Evolutionary conservation across 306 rosid genomes (phyloP).

Genomic region (Rosa rugosa): DNA sequence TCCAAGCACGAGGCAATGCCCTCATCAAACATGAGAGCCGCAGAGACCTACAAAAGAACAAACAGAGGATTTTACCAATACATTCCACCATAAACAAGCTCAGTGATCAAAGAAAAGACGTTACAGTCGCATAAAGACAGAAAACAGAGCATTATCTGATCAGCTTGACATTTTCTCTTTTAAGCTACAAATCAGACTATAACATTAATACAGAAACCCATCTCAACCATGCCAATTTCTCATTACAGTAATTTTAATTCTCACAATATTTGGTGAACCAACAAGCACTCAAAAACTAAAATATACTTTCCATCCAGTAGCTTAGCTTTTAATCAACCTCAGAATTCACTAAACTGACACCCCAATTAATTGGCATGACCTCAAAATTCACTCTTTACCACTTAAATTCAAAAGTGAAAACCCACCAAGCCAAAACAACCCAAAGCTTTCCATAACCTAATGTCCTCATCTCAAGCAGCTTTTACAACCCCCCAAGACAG

Average conservation of each 20-base stretch:
- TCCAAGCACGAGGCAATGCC: slow-evolving; percentile 74
- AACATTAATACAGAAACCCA: background rate
- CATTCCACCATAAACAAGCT: slow-evolving; percentile 1
- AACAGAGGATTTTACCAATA: background rate
- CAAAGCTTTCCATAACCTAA: background rate
- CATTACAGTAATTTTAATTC: background rate
- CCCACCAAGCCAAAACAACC: slow-evolving; percentile 1
- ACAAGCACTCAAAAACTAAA: background rate
- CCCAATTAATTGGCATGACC: background rate
- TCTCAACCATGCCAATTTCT: background rate
- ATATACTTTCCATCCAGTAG: background rate
- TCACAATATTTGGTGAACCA: background rate
- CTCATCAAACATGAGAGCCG: slow-evolving; percentile 79
- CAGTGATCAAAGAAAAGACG: background rate
- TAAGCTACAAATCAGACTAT: background rate
- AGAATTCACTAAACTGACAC: background rate
- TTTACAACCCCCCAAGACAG: background rate
- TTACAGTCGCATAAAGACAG: background rate
- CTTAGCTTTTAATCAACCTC: background rate
- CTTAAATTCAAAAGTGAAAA: background rate
- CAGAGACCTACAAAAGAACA: slow-evolving; percentile 53
- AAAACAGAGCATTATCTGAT: background rate
- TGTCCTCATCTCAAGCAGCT: background rate
- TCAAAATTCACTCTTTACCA: background rate
- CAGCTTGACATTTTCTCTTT: background rate